Evolutionary conservation across 2,329 filamentous ascomycete species (phyloP).

Genomic region (Xylariaceae sp.): DNA sequence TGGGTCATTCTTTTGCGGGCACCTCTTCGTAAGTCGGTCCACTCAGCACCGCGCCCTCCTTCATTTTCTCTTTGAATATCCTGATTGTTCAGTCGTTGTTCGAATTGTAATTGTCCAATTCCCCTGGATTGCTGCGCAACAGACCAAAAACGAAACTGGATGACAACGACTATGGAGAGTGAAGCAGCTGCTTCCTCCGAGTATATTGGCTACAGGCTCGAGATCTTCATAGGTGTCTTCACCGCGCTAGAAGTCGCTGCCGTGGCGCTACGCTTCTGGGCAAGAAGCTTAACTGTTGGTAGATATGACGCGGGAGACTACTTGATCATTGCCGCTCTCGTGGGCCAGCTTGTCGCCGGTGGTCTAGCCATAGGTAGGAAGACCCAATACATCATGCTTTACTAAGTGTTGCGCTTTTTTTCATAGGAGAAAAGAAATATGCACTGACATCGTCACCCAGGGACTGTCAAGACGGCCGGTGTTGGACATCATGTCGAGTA

Average conservation of each 20-base stretch:
- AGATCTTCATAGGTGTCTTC: conserved; percentile 13
- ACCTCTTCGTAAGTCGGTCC: no score
- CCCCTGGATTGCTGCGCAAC: no score
- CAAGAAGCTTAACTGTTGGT: conserved; percentile 8
- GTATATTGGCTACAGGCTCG: conserved; percentile 11
- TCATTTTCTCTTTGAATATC: no score
- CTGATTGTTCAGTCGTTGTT: no score
- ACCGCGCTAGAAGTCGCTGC: conserved; percentile 7
- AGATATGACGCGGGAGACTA: conserved; percentile 13
- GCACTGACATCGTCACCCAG: conserved; percentile 5
- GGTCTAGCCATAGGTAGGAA: conserved; percentile 15
- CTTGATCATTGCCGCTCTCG: conserved; percentile 12
- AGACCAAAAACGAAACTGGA: no score
- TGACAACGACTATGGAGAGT: no score
- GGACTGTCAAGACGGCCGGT: conserved; percentile 6
- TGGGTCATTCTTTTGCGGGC: no score
- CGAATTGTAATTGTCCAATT: no score
- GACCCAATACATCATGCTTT: no score
- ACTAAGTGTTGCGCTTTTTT: no score
- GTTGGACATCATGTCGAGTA: conserved; percentile 14
- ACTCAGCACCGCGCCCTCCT: no score
- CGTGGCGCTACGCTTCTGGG: conserved; percentile 17
- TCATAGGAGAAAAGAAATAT: no score
- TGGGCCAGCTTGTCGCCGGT: conserved; percentile 8
- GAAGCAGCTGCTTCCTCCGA: not conserved